These are phyloP conservation scores for Mrakia frigida DNA, from an alignment of 768 basidiomycete species.

Conservation along the genomic window DNA sequence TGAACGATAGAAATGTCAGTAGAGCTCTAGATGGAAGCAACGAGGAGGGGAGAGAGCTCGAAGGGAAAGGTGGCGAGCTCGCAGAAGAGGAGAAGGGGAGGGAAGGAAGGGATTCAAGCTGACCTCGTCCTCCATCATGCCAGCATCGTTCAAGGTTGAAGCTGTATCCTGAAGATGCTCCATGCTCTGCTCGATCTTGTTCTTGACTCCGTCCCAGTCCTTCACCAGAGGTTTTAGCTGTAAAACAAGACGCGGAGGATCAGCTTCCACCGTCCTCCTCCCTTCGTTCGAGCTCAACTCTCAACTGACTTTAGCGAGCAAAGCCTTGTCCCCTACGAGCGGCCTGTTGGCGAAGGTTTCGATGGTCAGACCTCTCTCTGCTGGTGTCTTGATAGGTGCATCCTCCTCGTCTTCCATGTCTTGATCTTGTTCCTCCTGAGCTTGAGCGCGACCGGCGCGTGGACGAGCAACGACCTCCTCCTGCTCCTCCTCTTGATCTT, in stretches of 20 bases:
- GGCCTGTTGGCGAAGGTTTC: slow-evolving; percentile 2
- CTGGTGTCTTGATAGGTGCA: background rate
- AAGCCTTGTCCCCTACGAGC: background rate
- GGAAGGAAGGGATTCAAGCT: background rate
- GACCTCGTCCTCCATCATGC: background rate
- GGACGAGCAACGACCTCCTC: background rate
- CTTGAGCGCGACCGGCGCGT: background rate
- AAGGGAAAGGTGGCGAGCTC: too few species aligned
- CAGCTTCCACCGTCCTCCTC: background rate
- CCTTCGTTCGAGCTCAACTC: background rate
- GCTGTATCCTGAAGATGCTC: background rate
- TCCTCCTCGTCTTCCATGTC: slow-evolving; percentile 3
- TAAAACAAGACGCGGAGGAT: background rate
- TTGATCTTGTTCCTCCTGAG: background rate
- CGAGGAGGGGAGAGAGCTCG: background rate
- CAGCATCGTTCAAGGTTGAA: background rate
- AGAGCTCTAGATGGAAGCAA: background rate
- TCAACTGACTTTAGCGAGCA: background rate
- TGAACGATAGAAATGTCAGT: background rate
- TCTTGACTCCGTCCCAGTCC: background rate
- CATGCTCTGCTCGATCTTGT: slow-evolving; percentile 4
- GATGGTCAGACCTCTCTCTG: slow-evolving; percentile 5
- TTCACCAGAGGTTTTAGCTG: slow-evolving; percentile 6
- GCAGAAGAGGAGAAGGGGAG: too few species aligned
- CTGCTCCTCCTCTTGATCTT: background rate